A percentile compares a stretch with the other conserved stretches of the same genome.
Conservation (phyloP, 495 filamentous ascomycete genomes). For the Xylaria telfairii region DNA sequence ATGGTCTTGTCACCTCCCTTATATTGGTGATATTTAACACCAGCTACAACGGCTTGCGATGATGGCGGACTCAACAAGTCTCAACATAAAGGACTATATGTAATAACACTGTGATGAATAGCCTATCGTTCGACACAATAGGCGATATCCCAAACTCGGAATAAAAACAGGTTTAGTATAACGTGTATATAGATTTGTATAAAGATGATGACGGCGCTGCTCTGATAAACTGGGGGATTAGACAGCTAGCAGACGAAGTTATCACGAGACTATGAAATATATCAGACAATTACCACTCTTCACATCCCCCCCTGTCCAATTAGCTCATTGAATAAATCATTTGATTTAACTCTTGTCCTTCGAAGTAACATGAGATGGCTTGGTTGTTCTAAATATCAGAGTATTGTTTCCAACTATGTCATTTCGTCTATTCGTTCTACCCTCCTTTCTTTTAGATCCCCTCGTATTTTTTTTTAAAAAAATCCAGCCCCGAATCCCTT, state of each 20-base stretch:
- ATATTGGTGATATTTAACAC: background rate
- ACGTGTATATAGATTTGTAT: constrained; percentile 24
- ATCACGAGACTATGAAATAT: constrained; percentile 4
- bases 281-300: constrained; percentile 27
- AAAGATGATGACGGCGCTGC: background rate
- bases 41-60: background rate
- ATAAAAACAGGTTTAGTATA: background rate
- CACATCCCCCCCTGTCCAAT: background rate
- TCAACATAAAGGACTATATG: background rate
- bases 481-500: background rate
- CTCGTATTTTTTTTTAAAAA: background rate
- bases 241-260: background rate
- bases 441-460: background rate
- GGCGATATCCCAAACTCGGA: background rate
- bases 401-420: background rate
- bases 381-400: background rate
- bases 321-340: background rate
- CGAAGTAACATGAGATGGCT: background rate
- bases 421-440: background rate
- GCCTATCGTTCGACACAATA: background rate
- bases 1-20: background rate
- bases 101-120: constrained; percentile 19
- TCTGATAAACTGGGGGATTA: background rate
- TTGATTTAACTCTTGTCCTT: background rate
- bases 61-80: background rate